Base-by-base conservation (phyloP, 202 grass and related monocot species). In the Setaria italica region DNA sequence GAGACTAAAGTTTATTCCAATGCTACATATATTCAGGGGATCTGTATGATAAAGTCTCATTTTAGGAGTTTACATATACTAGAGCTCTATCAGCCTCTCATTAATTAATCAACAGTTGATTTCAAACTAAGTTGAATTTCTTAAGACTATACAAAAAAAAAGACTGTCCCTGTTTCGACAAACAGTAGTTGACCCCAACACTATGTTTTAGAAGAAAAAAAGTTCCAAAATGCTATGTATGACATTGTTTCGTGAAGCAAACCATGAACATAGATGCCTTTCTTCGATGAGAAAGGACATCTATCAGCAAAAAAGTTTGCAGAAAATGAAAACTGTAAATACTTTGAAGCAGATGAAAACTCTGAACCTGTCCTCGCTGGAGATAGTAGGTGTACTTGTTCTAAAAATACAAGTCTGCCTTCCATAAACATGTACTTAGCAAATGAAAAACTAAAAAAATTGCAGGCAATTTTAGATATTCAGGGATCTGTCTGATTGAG, bases 291-390 rank as follows among this genome's bases (percentile, higher is more conserved):
- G 45, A 46, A 85, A 50, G 9, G 21, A 59, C 53, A 86, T 50
- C 35, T 62, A 9, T 72, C 29, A 49, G 37, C 20, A 85, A 69
- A 69, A 33, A 81, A 89, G 14, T 81, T 89, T 76, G 21, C n/a
- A 46, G 13, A 6, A 62, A 62, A 45, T 42, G 53, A 8, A 12
- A 25, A 79, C 10, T 11, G 0, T 30, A 45, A 48, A 64, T 49
- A 60, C 9, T 60, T 60, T 10, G 57, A 8, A 60, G 57, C 9
- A 55, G 1, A 19, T 55, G 5, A 25, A 25, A 25, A 25, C 25
- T 25, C 25, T 25, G 25, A 25, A 25, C 25, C 25, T 25, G 25
- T 16, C 4, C 62, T 34, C 11, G 0, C 62, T 15, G 14, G 12
- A 64, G 30, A 33, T 64, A 15, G 62, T 34, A 64, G 62, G 62